These are phyloP conservation scores for Dispira simplex DNA, from an alignment of 192 early-diverging fungal genomes.

Conservation along the genomic window DNA sequence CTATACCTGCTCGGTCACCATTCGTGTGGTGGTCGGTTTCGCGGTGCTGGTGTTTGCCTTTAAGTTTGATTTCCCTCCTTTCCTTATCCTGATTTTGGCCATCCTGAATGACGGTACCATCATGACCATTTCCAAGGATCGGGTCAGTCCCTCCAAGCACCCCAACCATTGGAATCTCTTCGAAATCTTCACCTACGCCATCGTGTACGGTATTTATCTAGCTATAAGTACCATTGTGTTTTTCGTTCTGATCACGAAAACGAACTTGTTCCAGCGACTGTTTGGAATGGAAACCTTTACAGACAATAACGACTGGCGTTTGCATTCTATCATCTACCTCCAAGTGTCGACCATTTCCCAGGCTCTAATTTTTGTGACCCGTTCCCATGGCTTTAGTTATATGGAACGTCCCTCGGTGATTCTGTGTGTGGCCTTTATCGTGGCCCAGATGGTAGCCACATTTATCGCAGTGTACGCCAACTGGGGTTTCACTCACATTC, in stretches of 20 bases:
- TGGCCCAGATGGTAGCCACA: conserved; percentile 56
- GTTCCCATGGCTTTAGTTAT: conserved; percentile 61
- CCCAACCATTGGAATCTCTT: conserved; percentile 82
- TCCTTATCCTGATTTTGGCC: conserved; percentile 75
- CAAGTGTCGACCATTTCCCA: conserved; percentile 68
- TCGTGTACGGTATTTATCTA: conserved; percentile 72
- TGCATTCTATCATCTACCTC: conserved; percentile 66
- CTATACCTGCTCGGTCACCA: conserved; percentile 82
- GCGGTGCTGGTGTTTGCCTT: conserved; percentile 57
- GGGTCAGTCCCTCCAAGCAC: conserved; percentile 57
- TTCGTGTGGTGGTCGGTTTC: conserved; percentile 61
- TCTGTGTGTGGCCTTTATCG: conserved; percentile 44
- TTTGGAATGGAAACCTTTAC: conserved; percentile 29
- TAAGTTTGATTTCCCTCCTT: conserved; percentile 70
- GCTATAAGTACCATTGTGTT: conserved; percentile 65
- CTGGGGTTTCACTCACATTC: conserved; percentile 64
- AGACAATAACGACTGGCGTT: conserved; percentile 39
- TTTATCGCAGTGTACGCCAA: conserved; percentile 74
- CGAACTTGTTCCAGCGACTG: conserved; percentile 48
- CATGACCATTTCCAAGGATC: conserved; percentile 82
- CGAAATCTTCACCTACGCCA: conserved; percentile 76
- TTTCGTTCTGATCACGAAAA: conserved; percentile 43
- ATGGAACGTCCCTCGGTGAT: conserved; percentile 53
- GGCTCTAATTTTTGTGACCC: conserved; percentile 63
- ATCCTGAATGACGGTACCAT: conserved; percentile 88